Base-by-base conservation (phyloP, 2,329 filamentous ascomycete genomes). In the Pseudocercospora eumusae region DNA sequence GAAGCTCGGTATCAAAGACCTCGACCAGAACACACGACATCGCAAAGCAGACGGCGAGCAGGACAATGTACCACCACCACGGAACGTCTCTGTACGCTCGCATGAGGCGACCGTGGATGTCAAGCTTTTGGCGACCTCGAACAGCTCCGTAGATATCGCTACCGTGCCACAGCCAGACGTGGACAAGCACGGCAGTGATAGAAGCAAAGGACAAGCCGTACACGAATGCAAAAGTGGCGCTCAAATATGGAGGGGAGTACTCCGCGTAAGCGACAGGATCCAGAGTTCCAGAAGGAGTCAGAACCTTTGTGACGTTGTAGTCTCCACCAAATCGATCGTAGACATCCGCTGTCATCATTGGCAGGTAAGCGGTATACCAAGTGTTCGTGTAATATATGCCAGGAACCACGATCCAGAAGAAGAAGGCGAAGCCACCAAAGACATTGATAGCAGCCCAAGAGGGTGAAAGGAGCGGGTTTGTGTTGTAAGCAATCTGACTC, bases 401-500 rank as follows among this genome's bases (percentile, higher is more conserved):
- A 3, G 78, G 78, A 6, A 77, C 77, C 15, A 80, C 69, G 18
- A 80, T 70, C 76, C 65, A 79, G 66, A 77, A 80, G 61, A 78
- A 78, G 50, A 79, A 68, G 0, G 72, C 75, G 59, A 80, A 79
- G 0, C 77, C 78, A 8, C 72, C 75, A 66, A 80, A 79, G 5
- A 80, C 78, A 60, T 81, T 81, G 21, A 72, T 47, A 4, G 70
- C 67, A 66, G 76, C 77, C 73, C 75, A 78, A 40, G 74, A 75
- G 10, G 73, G 71, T 56, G 68, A 68, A 2, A 78, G 63, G 0
- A 79, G 71, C 0, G 76, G 92, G 3, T 91, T 95, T 15, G 92
- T 92, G 69, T 96, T 95, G 71, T 93, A 86, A 0, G 92, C 91
- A 65, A 96, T 88, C 57, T 96, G 92, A 0, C 90, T 90, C 92